Evolutionary conservation across 2,329 filamentous ascomycete genomes (phyloP).

Genomic region (Fusarium nodosum): DNA sequence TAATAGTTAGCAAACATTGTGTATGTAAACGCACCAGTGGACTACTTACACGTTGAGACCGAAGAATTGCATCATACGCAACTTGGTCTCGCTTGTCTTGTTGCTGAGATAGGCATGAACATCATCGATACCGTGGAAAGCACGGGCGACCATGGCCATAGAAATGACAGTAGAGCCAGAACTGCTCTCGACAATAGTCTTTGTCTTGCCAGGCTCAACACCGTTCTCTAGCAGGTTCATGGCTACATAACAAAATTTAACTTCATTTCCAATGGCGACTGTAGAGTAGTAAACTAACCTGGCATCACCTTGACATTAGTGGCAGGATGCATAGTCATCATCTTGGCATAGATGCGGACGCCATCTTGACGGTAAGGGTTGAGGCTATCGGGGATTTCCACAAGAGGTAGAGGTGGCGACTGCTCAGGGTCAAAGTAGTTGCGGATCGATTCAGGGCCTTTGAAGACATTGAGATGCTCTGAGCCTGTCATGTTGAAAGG

Average conservation of each 20-base stretch:
- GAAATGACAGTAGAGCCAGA: conserved; percentile 74
- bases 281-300: conserved; percentile 52
- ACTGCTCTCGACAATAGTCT: conserved; percentile 70
- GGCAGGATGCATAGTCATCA: conserved; percentile 72
- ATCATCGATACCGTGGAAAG: conserved; percentile 57
- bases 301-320: conserved; percentile 74
- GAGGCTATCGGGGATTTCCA: conserved; percentile 69
- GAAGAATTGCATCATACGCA: conserved; percentile 54
- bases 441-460: conserved; percentile 66
- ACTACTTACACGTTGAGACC: conserved; percentile 52
- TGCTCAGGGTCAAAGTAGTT: conserved; percentile 71
- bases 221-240: conserved; percentile 64
- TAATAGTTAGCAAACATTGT: conserved; percentile 10
- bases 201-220: conserved; percentile 60
- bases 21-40: too few relatives aligned
- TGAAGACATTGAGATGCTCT: conserved; percentile 65
- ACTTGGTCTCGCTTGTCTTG: conserved; percentile 56
- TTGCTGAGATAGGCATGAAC: conserved; percentile 64
- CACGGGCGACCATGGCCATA: conserved; percentile 59
- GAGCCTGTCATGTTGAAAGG: conserved; percentile 45
- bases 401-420: conserved; percentile 69
- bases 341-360: conserved; percentile 73
- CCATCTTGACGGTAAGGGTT: conserved; percentile 70
- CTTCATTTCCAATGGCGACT: not conserved
- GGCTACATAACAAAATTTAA: conserved; percentile 42